Conservation (phyloP, 345 rosid species). For the Eutrema heterophyllum region DNA sequence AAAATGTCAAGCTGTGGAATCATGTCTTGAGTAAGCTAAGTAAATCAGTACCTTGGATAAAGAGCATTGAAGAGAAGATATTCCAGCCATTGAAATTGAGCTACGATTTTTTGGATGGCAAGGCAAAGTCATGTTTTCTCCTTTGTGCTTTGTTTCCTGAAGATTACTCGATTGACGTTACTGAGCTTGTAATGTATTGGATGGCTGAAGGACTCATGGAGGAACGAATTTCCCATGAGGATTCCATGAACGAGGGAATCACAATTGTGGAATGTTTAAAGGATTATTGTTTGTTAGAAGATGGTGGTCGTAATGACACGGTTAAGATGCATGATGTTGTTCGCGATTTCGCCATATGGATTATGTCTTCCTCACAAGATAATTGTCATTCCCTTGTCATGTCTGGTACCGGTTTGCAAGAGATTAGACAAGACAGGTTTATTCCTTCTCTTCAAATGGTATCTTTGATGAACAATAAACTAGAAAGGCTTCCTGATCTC, state of each 20-base stretch:
- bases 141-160: slow-evolving; percentile 38
- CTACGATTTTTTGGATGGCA: slow-evolving; percentile 14
- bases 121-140: slow-evolving; percentile 31
- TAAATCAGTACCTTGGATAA: slow-evolving; percentile 17
- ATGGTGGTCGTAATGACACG: slow-evolving; percentile 14
- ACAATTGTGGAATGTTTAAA: slow-evolving; percentile 34
- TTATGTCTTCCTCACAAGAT: slow-evolving; percentile 11
- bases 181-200: slow-evolving; percentile 33
- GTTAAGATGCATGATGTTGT: slow-evolving; percentile 41
- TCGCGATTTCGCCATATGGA: slow-evolving; percentile 38
- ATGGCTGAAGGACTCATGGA: slow-evolving; percentile 33
- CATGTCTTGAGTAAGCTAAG: slow-evolving; percentile 25
- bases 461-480: slow-evolving; percentile 35
- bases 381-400: slow-evolving; percentile 2
- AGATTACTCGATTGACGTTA: slow-evolving; percentile 25
- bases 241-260: slow-evolving; percentile 24
- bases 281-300: slow-evolving; percentile 35
- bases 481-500: slow-evolving; percentile 15
- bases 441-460: slow-evolving; percentile 12
- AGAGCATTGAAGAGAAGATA: slow-evolving; percentile 25
- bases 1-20: slow-evolving; percentile 27
- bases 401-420: slow-evolving; percentile 14
- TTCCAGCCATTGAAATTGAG: slow-evolving; percentile 36
- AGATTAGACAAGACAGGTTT: not conserved
- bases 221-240: not conserved